phyloP scores from a whole-genome alignment of 2,329 filamentous ascomycete species.

The Stemphylium lycopersici region DNA sequence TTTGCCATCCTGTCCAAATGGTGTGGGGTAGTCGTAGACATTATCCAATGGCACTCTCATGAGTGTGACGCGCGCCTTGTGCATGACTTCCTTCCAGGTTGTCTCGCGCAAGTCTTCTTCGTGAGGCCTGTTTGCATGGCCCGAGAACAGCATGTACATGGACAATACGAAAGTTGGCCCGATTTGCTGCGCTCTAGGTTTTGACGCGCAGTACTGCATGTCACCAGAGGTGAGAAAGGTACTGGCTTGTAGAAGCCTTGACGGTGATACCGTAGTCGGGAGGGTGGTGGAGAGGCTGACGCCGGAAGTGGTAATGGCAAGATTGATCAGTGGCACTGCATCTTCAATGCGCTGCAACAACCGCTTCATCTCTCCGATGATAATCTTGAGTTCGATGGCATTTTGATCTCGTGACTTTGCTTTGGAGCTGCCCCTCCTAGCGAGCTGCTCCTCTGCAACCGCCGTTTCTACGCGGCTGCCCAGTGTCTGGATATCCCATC shows the following conservation, averaged over 20 bases:
- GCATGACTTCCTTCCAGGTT: conserved; percentile 95
- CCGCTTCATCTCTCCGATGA: conserved; percentile 76
- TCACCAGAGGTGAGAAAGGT: conserved; percentile 89
- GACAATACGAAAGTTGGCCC: conserved; percentile 86
- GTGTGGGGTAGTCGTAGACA: conserved; percentile 54
- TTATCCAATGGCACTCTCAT: conserved; percentile 69
- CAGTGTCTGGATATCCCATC: conserved; percentile 80
- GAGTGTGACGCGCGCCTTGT: conserved; percentile 86
- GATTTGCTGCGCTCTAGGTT: conserved; percentile 73
- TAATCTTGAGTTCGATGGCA: conserved; percentile 68
- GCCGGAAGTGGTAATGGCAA: conserved; percentile 93
- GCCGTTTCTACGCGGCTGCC: conserved; percentile 76
- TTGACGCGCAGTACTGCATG: conserved; percentile 74
- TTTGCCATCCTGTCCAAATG: conserved; percentile 23
- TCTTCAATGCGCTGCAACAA: conserved; percentile 83
- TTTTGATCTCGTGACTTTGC: conserved; percentile 61
- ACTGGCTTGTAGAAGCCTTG: conserved; percentile 87
- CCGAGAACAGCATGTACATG: conserved; percentile 92
- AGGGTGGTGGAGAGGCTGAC: conserved; percentile 82
- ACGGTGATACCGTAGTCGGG: conserved; percentile 84
- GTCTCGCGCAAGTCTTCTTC: conserved; percentile 67
- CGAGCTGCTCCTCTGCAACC: conserved; percentile 66
- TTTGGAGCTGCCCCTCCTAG: conserved; percentile 52
- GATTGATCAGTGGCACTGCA: conserved; percentile 86
- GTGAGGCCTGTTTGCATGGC: conserved; percentile 68